Percentiles rank a stretch among this genome's conserved stretches.
Evolutionary conservation across 108 stramenopile genomes (phyloP).

Genomic region (Cyclotella distinguenda): DNA sequence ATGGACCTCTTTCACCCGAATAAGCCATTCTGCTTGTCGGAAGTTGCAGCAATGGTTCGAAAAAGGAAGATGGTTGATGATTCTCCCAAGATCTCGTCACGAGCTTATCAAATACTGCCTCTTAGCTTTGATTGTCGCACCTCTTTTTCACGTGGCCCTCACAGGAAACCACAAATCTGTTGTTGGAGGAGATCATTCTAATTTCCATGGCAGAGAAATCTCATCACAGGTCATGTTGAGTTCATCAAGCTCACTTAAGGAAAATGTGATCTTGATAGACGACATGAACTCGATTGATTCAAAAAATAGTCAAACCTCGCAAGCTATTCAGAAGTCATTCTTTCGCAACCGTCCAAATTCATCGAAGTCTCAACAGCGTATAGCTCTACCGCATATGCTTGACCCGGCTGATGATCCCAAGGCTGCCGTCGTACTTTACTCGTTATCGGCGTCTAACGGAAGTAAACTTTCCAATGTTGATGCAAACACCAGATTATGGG

Average conservation of each 20-base stretch:
- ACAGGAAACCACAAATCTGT: not conserved
- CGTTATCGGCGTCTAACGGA: conserved; percentile 19
- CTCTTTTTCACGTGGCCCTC: conserved; percentile 21
- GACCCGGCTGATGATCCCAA: conserved; percentile 12
- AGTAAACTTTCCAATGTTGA: not conserved
- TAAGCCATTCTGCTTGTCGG: not conserved
- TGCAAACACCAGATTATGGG: conserved; percentile 27
- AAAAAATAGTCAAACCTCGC: conserved; percentile 21
- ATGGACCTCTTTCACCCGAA: not conserved
- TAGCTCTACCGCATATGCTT: conserved; percentile 26
- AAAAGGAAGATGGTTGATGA: conserved; percentile 9
- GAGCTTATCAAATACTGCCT: conserved; percentile 18
- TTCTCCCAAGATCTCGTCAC: conserved; percentile 17
- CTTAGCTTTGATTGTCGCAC: conserved; percentile 21
- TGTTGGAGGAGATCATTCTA: not conserved
- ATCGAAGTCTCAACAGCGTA: conserved; percentile 27
- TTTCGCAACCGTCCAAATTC: not conserved
- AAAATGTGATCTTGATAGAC: conserved; percentile 36
- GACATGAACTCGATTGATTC: conserved; percentile 39
- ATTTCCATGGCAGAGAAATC: not conserved
- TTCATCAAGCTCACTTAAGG: conserved; percentile 21
- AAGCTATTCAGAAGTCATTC: not conserved
- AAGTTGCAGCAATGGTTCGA: conserved; percentile 21
- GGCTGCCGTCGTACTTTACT: conserved; percentile 17
- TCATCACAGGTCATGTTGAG: conserved; percentile 41